Evolutionary conservation across 139 green algal species (phyloP), one percentile per base, ranked within the genome.

Genomic region (Limnomonas spitsbergensis): DNA sequence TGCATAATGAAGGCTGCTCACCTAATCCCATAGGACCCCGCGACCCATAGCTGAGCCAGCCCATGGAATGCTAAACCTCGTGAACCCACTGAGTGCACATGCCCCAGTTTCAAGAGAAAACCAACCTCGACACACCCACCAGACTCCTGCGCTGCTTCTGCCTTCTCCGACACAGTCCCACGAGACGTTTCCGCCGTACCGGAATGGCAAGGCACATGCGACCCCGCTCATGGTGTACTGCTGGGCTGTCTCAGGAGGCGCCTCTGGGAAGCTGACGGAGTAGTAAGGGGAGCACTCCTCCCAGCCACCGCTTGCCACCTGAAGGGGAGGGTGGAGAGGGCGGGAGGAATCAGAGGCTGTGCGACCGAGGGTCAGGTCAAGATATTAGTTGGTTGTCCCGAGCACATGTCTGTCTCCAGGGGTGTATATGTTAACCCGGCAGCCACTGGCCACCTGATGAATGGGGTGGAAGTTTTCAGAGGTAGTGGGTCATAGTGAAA

Each of bases 291-390:
- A 38, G 78, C 78, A 82, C 78, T 82, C 78, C 35, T 34, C 69
- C 78, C 78, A 82, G 69, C n/a, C 37, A 36, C 78, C 78, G 78
- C 76, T 70, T 2, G 37, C 32, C 40, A 75, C 14, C 75, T 80
- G 75, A 0, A 6, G 29, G 75, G 54, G 36, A n/a, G n/a, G n/a
- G n/a, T n/a, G n/a, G n/a, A n/a, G n/a, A n/a, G n/a, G n/a, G n/a
- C n/a, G n/a, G n/a, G n/a, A n/a, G 54, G n/a, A n/a, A n/a, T n/a
- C n/a, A n/a, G n/a, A n/a, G n/a, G n/a, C n/a, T n/a, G n/a, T n/a
- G n/a, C n/a, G n/a, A n/a, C n/a, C n/a, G n/a, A n/a, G n/a, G n/a
- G n/a, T n/a, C n/a, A n/a, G n/a, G n/a, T n/a, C n/a, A n/a, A n/a
- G n/a, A n/a, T n/a, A n/a, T n/a, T n/a, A n/a, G n/a, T n/a, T n/a